These are phyloP conservation scores for Saitozyma sp. DNA, from an alignment of 768 basidiomycete genomes.

Conservation along the genomic window DNA sequence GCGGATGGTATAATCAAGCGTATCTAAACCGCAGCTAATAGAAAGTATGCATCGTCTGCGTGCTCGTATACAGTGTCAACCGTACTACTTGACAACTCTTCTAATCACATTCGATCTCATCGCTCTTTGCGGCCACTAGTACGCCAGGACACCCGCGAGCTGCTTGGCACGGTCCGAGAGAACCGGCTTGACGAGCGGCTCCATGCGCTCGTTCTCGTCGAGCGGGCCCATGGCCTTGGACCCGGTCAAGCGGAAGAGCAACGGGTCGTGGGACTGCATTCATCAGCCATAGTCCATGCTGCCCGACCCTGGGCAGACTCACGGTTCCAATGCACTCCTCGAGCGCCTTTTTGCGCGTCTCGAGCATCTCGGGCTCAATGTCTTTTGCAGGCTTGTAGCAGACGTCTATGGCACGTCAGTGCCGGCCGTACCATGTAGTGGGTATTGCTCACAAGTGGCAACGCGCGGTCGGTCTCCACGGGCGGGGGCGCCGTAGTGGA, in stretches of 20 bases:
- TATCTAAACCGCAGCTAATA: too few species aligned
- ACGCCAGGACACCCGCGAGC: slow-evolving; percentile 25
- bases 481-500: slow-evolving; percentile 47
- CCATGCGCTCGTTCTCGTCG: slow-evolving; percentile 11
- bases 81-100: too few species aligned
- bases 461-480: slow-evolving; percentile 32
- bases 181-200: slow-evolving; percentile 15
- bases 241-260: slow-evolving; percentile 24
- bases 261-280: slow-evolving; percentile 29
- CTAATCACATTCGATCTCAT: neutral
- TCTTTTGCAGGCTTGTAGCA: slow-evolving; percentile 49
- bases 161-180: slow-evolving; percentile 17
- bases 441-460: slow-evolving; percentile 42
- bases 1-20: slow-evolving; percentile 15
- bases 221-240: slow-evolving; percentile 2
- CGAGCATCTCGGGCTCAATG: slow-evolving; percentile 30
- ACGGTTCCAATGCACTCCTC: slow-evolving; percentile 31
- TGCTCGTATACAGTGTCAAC: too few species aligned
- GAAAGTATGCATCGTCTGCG: too few species aligned
- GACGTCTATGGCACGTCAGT: slow-evolving; percentile 30
- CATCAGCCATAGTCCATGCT: neutral
- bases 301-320: slow-evolving; percentile 9
- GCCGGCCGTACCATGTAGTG: neutral
- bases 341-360: slow-evolving; percentile 22
- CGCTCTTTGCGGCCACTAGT: slow-evolving; percentile 6